phyloP scores from a whole-genome alignment of 1,284 basidiomycete genomes.

The Veloboletus limbatus region DNA sequence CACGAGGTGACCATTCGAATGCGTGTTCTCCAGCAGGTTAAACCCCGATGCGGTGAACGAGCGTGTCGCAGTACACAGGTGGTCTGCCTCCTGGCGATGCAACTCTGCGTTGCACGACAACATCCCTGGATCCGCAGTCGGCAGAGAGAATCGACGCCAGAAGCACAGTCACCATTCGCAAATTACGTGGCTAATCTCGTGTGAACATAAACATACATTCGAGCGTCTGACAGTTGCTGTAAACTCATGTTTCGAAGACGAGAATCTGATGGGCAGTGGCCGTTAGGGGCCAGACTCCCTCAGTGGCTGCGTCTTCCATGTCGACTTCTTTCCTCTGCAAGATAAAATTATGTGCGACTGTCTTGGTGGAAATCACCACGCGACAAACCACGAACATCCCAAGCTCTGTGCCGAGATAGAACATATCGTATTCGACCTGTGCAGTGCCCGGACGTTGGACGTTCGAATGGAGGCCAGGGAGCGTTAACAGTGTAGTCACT shows the following conservation, averaged over 20 bases:
- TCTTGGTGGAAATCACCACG: conserved; percentile 14
- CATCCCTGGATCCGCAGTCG: not conserved
- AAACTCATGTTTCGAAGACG: conserved; percentile 22
- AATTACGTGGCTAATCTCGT: too few relatives aligned
- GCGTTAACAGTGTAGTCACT: conserved; percentile 19
- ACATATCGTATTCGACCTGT: conserved; percentile 31
- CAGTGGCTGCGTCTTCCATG: conserved; percentile 25
- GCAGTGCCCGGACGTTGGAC: not conserved
- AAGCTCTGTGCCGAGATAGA: conserved; percentile 26
- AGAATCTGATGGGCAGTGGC: conserved; percentile 32
- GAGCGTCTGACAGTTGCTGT: not conserved
- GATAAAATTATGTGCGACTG: conserved; percentile 30
- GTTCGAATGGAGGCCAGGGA: conserved; percentile 25
- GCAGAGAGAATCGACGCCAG: conserved; percentile 1
- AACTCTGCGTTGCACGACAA: too few relatives aligned
- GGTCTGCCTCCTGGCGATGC: too few relatives aligned
- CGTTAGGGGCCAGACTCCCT: conserved; percentile 31
- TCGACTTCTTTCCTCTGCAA: conserved; percentile 31
- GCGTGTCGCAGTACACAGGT: conserved; percentile 6
- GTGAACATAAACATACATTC: conserved; percentile 2
- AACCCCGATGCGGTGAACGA: too few relatives aligned
- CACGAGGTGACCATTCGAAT: conserved; percentile 11
- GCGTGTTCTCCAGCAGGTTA: conserved; percentile 13
- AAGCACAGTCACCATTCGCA: not conserved
- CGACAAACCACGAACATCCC: conserved; percentile 33